Base-by-base conservation (phyloP, 257 asterid species). In the Schizonepeta tenuifolia region DNA sequence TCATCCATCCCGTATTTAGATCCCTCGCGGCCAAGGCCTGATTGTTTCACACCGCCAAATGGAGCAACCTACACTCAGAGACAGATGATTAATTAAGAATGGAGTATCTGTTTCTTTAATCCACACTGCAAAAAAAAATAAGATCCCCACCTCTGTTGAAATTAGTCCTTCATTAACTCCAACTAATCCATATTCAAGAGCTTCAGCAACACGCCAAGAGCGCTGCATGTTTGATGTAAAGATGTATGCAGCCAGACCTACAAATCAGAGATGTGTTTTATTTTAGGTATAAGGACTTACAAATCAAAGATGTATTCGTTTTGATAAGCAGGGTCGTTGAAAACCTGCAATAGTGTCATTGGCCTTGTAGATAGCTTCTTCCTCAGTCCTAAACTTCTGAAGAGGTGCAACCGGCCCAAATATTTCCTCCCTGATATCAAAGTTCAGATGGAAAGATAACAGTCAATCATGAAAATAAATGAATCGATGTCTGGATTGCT, bases 361-460 rank as follows among this genome's bases (percentile, higher is more conserved):
- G 74, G 99, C 97, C 83, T 85, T 75, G 77, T 36, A 82, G 81
- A 95, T 87, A 70, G 96, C 99, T 79, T 92, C 99, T 69, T 92
- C 98, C 78, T 95, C 96, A 0, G 98, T 92, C 76, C 89, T 95
- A 79, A 95, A 95, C 78, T 89, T 93, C 79, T 88, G 74, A 72
- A 95, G 93, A 17, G 99, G 98, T 4, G 97, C 99, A 71, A 95
- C 98, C 59, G 98, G 99, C 47, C 98, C 99, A 80, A 95, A 92
- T 74, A 88, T 90, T 84, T 95, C 99, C 84, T 92, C 96, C 80
- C 94, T 91, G 77, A 69, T 73, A 67, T 21, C 53, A 46, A 61
- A 75, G 59, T 51, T 51, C 41, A 71, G 35, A 65, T 78, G 33
- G 18, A 47, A 72, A 26, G 54, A 33, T 68, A 40, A 44, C 38